These are phyloP conservation scores for Ulvella scutata DNA, from an alignment of 139 green algal species.

Conservation along the genomic window DNA sequence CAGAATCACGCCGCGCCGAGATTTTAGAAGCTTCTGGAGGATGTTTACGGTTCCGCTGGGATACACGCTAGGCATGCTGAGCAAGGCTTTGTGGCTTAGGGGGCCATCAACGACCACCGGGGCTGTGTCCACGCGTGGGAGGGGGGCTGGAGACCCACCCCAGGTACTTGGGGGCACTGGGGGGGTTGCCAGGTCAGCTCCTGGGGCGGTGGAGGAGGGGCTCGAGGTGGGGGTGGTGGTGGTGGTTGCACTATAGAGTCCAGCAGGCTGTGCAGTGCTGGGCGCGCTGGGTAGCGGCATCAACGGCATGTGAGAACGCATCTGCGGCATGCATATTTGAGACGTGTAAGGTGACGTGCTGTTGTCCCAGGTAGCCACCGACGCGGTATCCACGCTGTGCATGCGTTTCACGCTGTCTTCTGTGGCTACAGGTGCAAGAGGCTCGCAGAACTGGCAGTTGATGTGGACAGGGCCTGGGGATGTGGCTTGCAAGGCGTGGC, in stretches of 20 bases:
- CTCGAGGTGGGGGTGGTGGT: not conserved
- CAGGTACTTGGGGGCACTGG: not conserved
- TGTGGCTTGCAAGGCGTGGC: conserved; percentile 3
- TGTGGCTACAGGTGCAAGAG: conserved; percentile 49
- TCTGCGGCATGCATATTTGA: no score
- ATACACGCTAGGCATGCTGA: no score
- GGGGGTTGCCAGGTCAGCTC: not conserved
- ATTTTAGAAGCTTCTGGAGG: conserved; percentile 11
- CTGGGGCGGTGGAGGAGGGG: conserved; percentile 7
- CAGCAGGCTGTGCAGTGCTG: no score
- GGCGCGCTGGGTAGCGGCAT: no score
- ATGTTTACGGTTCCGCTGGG: no score
- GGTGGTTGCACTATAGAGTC: no score
- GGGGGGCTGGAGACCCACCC: no score
- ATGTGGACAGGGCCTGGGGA: conserved; percentile 81
- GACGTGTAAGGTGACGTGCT: not conserved
- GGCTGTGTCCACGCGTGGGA: no score
- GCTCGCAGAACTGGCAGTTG: conserved; percentile 89
- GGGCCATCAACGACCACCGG: not conserved
- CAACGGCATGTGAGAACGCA: no score
- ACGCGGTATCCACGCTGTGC: not conserved
- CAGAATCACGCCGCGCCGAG: conserved; percentile 56
- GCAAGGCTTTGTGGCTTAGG: no score
- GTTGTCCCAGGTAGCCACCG: not conserved
- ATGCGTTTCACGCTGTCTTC: not conserved